Evolutionary conservation across 371 early-diverging fungal genomes (phyloP).

Genomic region (Mortierella sp.): DNA sequence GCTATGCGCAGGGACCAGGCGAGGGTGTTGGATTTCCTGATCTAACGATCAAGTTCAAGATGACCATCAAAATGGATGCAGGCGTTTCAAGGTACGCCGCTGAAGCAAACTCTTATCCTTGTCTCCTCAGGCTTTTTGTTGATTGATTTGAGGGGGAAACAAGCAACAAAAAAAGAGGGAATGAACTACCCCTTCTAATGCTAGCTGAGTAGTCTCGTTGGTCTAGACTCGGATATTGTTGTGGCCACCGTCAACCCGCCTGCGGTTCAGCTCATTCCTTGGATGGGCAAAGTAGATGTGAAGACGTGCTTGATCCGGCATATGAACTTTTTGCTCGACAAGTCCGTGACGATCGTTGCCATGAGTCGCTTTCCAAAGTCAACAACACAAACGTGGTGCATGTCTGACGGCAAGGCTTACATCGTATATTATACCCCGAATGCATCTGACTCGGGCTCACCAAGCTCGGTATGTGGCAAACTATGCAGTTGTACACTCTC

Average conservation of each 20-base stretch:
- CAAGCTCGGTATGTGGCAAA: constrained; percentile 20
- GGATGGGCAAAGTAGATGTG: constrained; percentile 52
- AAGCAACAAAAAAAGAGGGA: too few relatives aligned
- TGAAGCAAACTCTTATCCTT: too few relatives aligned
- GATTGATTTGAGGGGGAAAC: too few relatives aligned
- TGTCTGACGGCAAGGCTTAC: constrained; percentile 54
- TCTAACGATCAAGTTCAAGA: constrained; percentile 49
- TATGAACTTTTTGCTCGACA: constrained; percentile 50
- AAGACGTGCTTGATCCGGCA: constrained; percentile 52
- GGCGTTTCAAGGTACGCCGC: constrained; percentile 54
- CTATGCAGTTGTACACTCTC: too few relatives aligned
- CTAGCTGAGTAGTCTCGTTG: constrained; percentile 44
- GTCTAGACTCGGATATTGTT: constrained; percentile 43
- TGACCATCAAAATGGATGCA: constrained; percentile 56
- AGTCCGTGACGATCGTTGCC: constrained; percentile 43
- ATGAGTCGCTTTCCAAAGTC: constrained; percentile 48
- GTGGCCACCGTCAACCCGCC: constrained; percentile 50
- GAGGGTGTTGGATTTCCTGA: constrained; percentile 52
- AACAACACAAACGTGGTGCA: constrained; percentile 53
- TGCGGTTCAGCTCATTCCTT: constrained; percentile 50
- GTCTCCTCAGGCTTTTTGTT: too few relatives aligned
- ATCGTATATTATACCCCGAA: constrained; percentile 54
- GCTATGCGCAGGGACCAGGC: constrained; percentile 50
- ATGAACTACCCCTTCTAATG: background rate
- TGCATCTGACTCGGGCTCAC: constrained; percentile 21